Conservation (phyloP, 192 early-diverging fungal species). For the Gonapodya prolifera region DNA sequence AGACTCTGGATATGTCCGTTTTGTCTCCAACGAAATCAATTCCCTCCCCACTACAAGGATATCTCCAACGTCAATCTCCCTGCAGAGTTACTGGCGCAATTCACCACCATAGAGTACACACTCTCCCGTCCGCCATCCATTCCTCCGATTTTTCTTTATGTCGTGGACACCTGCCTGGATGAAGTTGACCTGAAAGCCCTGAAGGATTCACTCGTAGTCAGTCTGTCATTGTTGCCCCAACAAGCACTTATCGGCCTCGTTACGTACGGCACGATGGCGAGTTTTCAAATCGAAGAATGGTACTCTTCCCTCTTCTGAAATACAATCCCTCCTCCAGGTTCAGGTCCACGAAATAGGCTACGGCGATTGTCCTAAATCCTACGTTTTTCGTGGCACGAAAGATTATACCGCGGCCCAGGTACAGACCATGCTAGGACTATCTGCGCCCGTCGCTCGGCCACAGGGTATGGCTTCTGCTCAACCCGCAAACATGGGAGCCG, state of each 20-base stretch:
- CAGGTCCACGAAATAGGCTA: slow-evolving; percentile 97
- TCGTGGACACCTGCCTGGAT: slow-evolving; percentile 93
- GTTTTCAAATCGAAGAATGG: background rate
- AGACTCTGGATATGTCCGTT: slow-evolving; percentile 99
- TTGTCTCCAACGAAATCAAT: slow-evolving; percentile 90
- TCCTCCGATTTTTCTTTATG: slow-evolving; percentile 92
- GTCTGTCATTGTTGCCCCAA: slow-evolving; percentile 80
- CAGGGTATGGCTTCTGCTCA: slow-evolving; percentile 14
- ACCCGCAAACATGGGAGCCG: slow-evolving; percentile 9
- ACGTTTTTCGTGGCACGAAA: slow-evolving; percentile 94
- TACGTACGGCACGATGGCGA: slow-evolving; percentile 95
- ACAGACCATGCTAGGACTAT: slow-evolving; percentile 92
- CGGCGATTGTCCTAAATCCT: slow-evolving; percentile 90
- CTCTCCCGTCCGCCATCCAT: slow-evolving; percentile 64
- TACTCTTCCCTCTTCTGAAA: slow-evolving; percentile 4
- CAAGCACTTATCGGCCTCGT: slow-evolving; percentile 89
- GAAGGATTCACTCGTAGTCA: slow-evolving; percentile 83
- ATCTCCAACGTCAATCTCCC: slow-evolving; percentile 86
- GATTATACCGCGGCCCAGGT: slow-evolving; percentile 91
- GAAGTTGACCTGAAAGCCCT: slow-evolving; percentile 91
- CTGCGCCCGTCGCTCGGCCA: background rate
- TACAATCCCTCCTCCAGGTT: slow-evolving; percentile 28
- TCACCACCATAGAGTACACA: slow-evolving; percentile 94
- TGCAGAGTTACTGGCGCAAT: slow-evolving; percentile 78
- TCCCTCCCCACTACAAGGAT: slow-evolving; percentile 95